phyloP scores from a whole-genome alignment of 2,329 filamentous ascomycete genomes.

The Sclerotinia spermophila region DNA sequence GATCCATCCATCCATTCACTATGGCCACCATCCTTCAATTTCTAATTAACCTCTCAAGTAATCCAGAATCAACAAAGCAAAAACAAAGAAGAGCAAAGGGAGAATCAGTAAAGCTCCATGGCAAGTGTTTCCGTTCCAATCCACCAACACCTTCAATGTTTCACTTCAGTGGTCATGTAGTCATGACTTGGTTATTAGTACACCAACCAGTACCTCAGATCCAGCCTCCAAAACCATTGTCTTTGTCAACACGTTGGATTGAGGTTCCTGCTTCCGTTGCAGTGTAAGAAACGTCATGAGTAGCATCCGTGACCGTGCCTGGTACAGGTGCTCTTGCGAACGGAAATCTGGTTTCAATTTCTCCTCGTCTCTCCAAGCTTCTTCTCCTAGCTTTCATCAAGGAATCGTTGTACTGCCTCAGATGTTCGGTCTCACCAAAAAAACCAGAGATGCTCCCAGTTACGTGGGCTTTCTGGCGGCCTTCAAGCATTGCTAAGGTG shows the following conservation, averaged over 20 bases:
- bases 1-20: slow-evolving; percentile 25
- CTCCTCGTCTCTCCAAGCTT: not conserved
- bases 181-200: not conserved
- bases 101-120: no score
- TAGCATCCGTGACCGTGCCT: not conserved
- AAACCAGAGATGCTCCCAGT: not conserved
- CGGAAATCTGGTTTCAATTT: not conserved
- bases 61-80: not conserved
- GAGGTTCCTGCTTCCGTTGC: not conserved
- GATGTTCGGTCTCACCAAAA: not conserved
- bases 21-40: slow-evolving; percentile 36
- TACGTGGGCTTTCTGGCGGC: not conserved
- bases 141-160: not conserved
- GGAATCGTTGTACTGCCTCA: not conserved
- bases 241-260: not conserved
- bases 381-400: not conserved
- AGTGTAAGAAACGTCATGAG: not conserved
- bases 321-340: not conserved
- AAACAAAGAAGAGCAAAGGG: not conserved
- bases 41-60: not conserved
- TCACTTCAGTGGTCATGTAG: not conserved
- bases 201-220: not conserved
- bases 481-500: not conserved
- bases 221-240: not conserved
- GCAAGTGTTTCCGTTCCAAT: not conserved